Evolutionary conservation across 1,139 yeast species (phyloP).

Genomic region (Suhomyces choctaworum): DNA sequence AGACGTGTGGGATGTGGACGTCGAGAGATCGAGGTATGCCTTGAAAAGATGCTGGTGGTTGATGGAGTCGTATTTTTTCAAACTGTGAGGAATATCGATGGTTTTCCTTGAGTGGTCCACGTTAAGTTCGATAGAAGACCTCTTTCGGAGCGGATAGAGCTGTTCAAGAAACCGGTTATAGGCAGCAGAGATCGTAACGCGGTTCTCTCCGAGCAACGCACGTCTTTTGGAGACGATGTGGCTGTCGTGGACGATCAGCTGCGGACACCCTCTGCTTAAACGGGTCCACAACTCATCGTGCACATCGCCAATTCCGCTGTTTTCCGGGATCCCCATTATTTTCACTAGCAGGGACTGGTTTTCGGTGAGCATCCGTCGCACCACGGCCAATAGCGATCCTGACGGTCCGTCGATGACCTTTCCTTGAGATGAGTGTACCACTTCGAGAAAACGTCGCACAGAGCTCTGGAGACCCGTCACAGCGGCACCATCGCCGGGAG

Average conservation of each 20-base stretch:
- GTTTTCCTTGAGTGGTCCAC: slow-evolving; percentile 6
- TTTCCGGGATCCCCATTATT: too few species aligned
- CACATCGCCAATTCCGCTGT: too few species aligned
- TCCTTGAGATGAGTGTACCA: neutral
- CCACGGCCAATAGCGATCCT: neutral
- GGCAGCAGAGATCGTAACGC: neutral
- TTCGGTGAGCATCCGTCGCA: neutral
- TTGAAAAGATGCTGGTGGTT: slow-evolving; percentile 31
- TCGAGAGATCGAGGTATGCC: slow-evolving; percentile 36
- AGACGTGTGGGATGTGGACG: neutral
- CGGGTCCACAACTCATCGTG: slow-evolving; percentile 1
- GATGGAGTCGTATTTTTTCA: slow-evolving; percentile 20
- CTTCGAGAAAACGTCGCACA: neutral
- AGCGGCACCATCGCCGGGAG: too few species aligned
- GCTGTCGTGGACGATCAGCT: slow-evolving; percentile 1
- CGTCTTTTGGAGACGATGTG: neutral
- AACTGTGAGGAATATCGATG: slow-evolving; percentile 11
- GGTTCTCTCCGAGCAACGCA: neutral
- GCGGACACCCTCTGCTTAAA: slow-evolving; percentile 2
- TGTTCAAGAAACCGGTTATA: slow-evolving; percentile 28
- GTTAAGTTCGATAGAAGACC: slow-evolving; percentile 7
- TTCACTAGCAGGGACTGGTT: too few species aligned
- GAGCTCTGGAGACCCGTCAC: too few species aligned
- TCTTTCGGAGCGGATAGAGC: slow-evolving; percentile 34
- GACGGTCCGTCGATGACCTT: neutral